Base-by-base conservation (phyloP, 2,329 filamentous ascomycete genomes). In the Meredithiella fracta region DNA sequence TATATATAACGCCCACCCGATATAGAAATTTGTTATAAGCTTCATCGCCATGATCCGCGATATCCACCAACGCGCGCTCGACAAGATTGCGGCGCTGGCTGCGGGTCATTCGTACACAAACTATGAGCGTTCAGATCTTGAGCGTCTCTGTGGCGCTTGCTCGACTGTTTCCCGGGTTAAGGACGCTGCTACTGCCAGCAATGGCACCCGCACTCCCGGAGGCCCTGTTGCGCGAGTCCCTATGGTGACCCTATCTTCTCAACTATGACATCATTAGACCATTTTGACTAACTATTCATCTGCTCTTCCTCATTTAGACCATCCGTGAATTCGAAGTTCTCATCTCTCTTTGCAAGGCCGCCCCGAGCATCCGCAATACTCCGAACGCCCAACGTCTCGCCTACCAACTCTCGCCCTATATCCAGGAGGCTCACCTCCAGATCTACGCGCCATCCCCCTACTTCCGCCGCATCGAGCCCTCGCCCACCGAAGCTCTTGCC, bases 281-380 rank as follows among this genome's bases (percentile, higher is more conserved):
- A n/a, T 20, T 4, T 17, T 7, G 14, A 15, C 38, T 22, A 47
- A 44, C 20, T 23, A 17, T 37, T 6, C 51, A 40, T 53, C 26
- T 49, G n/a, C 3, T 3, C 31, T 26, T 50, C 17, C 22, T n/a
- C 22, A 23, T n/a, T 22, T 66, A 94, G 88, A 86, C 83, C 54
- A 80, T 90, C 55, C 83, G 86, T 64, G 94, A 98, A 73, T 83
- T 95, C 62, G 91, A 98, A 67, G 86, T 94, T 54, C 76, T 98
- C 25, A 72, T 97, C 25, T 88, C 92, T 47, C 75, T 98, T 25
- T 97, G 91, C 73, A 91, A 90, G 70, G 87, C 91, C 54, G 87
- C 90, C 2, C 84, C 88, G 3, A 77, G 80, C 23, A 75, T 97
- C 25, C 76, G 82, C 54, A 82, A 80, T 49, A 68, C 72, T 44